phyloP scores from a whole-genome alignment of 116 monocot genomes.

The Iris pallida region DNA sequence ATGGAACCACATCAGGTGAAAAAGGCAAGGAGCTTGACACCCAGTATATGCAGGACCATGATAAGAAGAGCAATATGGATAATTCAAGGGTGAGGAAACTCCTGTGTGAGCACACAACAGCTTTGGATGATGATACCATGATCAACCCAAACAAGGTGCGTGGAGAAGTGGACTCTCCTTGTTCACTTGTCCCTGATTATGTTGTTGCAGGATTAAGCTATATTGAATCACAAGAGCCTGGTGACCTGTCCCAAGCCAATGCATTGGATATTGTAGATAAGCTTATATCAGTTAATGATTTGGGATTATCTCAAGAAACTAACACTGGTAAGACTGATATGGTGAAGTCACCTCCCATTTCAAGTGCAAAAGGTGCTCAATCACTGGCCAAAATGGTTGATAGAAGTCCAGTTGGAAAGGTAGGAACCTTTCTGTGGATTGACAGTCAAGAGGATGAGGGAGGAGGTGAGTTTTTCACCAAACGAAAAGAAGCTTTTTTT shows the following conservation, averaged over 20 bases:
- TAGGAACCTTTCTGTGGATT: conserved; percentile 64
- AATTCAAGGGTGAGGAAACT: conserved; percentile 43
- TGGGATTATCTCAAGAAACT: conserved; percentile 40
- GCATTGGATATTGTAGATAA: conserved; percentile 75
- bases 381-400: conserved; percentile 34
- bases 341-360: conserved; percentile 27
- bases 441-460: conserved; percentile 82
- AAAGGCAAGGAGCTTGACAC: conserved; percentile 4
- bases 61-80: conserved; percentile 15
- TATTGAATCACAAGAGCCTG: conserved; percentile 75
- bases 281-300: conserved; percentile 48
- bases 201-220: conserved; percentile 64
- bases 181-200: conserved; percentile 7
- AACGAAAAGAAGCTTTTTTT: conserved; percentile 52
- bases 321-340: conserved; percentile 5
- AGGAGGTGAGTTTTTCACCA: conserved; percentile 75
- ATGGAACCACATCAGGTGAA: conserved; percentile 1
- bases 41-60: conserved; percentile 16
- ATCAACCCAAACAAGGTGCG: neutral
- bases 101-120: conserved; percentile 26
- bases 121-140: conserved; percentile 17
- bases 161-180: conserved; percentile 1
- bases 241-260: conserved; percentile 69
- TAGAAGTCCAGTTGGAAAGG: conserved; percentile 38
- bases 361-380: conserved; percentile 37